These are phyloP conservation scores for Nemania sp. DNA, from an alignment of 2,329 filamentous ascomycete species.

Conservation along the genomic window DNA sequence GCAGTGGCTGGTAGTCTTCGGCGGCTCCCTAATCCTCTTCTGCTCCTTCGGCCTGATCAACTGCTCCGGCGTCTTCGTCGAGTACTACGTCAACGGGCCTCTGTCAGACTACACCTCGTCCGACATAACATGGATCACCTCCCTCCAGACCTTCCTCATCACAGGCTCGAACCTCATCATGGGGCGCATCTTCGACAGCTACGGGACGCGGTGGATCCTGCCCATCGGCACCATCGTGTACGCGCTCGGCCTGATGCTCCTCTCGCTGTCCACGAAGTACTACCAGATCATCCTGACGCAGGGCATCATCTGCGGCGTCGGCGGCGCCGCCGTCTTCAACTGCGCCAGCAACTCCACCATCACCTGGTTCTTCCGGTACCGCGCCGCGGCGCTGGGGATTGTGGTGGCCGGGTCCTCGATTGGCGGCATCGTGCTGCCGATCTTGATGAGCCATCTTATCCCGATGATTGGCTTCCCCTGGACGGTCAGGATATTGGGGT, in stretches of 20 bases:
- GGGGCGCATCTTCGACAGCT: slow-evolving; percentile 40
- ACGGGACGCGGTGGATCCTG: slow-evolving; percentile 55
- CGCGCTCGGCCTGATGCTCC: slow-evolving; percentile 72
- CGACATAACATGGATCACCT: slow-evolving; percentile 68
- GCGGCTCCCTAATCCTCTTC: slow-evolving; percentile 49
- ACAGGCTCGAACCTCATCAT: slow-evolving; percentile 58
- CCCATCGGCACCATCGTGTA: slow-evolving; percentile 64
- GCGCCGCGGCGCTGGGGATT: slow-evolving; percentile 37
- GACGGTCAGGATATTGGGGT: slow-evolving; percentile 55
- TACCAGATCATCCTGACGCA: slow-evolving; percentile 58
- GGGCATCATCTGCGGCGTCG: slow-evolving; percentile 51
- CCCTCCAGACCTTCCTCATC: slow-evolving; percentile 61
- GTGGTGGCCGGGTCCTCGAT: slow-evolving; percentile 61
- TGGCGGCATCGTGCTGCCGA: slow-evolving; percentile 67
- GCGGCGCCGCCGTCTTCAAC: slow-evolving; percentile 43
- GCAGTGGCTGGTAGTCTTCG: slow-evolving; percentile 41
- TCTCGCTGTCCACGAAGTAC: slow-evolving; percentile 59
- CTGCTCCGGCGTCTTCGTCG: slow-evolving; percentile 66
- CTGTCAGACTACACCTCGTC: slow-evolving; percentile 61
- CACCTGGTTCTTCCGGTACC: slow-evolving; percentile 35
- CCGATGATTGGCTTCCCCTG: slow-evolving; percentile 54
- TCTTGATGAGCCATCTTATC: slow-evolving; percentile 66
- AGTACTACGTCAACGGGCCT: slow-evolving; percentile 64
- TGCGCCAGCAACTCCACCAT: slow-evolving; percentile 37
- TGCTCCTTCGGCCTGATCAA: slow-evolving; percentile 56